Conservation (phyloP, 2,329 filamentous ascomycete genomes). For the Penicillium sp. region DNA sequence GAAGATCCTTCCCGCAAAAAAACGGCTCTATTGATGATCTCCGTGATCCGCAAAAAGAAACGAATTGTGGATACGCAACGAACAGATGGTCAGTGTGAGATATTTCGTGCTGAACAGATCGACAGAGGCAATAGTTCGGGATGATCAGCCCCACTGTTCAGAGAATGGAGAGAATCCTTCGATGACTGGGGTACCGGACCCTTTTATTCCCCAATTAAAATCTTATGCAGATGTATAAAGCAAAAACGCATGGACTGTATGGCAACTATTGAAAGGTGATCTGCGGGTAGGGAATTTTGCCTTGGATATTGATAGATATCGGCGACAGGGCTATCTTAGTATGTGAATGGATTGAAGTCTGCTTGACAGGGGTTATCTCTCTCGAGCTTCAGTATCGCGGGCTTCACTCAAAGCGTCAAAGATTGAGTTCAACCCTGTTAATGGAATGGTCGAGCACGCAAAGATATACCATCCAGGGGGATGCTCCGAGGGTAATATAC, state of each 20-base stretch:
- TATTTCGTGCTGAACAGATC: not conserved
- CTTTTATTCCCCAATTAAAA: not conserved
- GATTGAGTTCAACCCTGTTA: not conserved
- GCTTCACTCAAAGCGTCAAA: not conserved
- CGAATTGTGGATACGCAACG: not conserved
- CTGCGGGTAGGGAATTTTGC: not conserved
- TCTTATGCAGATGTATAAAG: not conserved
- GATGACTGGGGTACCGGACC: not conserved
- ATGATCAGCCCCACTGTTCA: slow-evolving; percentile 1
- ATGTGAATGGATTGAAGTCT: not conserved
- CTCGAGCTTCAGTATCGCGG: not conserved
- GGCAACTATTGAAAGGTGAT: not conserved
- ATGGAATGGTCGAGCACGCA: not conserved
- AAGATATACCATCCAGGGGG: not conserved
- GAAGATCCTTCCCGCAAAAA: not conserved
- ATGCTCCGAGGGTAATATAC: not conserved
- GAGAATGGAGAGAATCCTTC: not conserved
- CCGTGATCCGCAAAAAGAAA: not conserved
- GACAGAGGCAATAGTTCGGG: not conserved
- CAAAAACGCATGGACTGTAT: not conserved
- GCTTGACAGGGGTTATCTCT: not conserved
- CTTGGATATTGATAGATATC: not conserved
- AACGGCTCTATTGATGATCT: not conserved
- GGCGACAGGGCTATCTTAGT: not conserved
- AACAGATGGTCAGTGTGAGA: slow-evolving; percentile 1